Evolutionary conservation across 1,139 yeast species (phyloP), one percentile per base, ranked within the genome.

Genomic region (Yamadazyma pseudoaaseri): DNA sequence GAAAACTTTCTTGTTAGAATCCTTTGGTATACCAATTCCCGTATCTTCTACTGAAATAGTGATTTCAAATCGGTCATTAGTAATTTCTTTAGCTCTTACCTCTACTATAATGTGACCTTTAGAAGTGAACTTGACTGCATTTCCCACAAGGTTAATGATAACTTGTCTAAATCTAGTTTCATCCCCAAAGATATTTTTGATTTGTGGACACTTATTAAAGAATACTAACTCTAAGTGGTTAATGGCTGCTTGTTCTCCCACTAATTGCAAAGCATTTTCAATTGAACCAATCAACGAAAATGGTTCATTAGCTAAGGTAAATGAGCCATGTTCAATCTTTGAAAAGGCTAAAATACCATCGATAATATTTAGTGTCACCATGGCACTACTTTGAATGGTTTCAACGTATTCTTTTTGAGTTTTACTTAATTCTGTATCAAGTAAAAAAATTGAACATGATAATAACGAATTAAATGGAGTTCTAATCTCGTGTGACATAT

Each of bases 21-120:
- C 66, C 31, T 62, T 60, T 2, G 81, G 79, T 30, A 78, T 77
- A 5, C 84, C 83, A 40, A 77, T 76, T n/a, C 84, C 83, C 0
- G 82, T 73, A 45, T 78, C 84, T 29, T 62, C 58, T 10, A 76
- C 77, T 2, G 61, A 50, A 6, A 76, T 52, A 3, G 52, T 48
- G 37, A 74, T 58, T 40, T 73, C 76, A 38, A 62, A 68, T 11
- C 78, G 54, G 28, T 60, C 59, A 11, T 56, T 58, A 2, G 52
- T 43, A 15, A 63, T 50, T 23, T 45, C 48, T 9, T 43, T 44
- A 1, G 73, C 65, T 11, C 48, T 46, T 1, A 71, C 56, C 31
- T 60, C 65, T 4, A 77, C 66, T 3, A 63, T 53, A 23, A 77
- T 65, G 38, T 69, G 64, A 1, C 83, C 82, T 22, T 49, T 39